Conservation (phyloP, 1,139 yeast species). For the Yamadazyma songkhlaensis region DNA sequence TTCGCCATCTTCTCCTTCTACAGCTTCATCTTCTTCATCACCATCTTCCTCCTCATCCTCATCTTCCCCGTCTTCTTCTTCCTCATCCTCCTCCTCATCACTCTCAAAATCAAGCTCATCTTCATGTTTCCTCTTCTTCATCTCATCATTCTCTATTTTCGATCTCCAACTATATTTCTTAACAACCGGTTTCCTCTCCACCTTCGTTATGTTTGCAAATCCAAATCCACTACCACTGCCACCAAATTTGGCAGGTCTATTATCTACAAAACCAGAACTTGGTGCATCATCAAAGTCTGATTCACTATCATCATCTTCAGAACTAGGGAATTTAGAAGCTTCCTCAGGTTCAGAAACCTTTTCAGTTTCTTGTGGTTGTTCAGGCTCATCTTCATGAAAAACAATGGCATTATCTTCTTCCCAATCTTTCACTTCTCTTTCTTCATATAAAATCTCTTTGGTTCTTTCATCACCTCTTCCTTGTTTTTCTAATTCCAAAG, state of each 20-base stretch:
- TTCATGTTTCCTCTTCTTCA: conserved; percentile 38
- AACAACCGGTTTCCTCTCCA: conserved; percentile 24
- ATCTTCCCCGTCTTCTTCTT: conserved; percentile 22
- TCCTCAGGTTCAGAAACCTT: conserved; percentile 12
- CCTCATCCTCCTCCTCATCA: conserved; percentile 27
- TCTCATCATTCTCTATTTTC: conserved; percentile 39
- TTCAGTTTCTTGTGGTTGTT: conserved; percentile 4
- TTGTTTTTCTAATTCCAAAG: conserved; percentile 67
- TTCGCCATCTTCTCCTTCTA: conserved; percentile 8
- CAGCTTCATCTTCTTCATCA: conserved; percentile 16
- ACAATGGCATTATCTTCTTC: conserved; percentile 24
- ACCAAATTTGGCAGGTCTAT: conserved; percentile 63
- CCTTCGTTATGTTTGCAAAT: conserved; percentile 54
- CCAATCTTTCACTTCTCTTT: conserved; percentile 67
- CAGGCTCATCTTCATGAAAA: conserved; percentile 1
- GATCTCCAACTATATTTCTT: conserved; percentile 45
- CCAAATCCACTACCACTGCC: conserved; percentile 68
- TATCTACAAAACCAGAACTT: conserved; percentile 52
- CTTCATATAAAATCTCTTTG: conserved; percentile 64
- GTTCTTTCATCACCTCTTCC: conserved; percentile 71
- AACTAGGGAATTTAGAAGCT: conserved; percentile 12
- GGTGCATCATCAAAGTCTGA: conserved; percentile 9
- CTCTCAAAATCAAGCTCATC: conserved; percentile 40
- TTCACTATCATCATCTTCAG: conserved; percentile 12
- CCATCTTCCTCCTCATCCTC: conserved; percentile 19